Evolutionary conservation across 306 rosid species (phyloP).

Genomic region (Corylus avellana): DNA sequence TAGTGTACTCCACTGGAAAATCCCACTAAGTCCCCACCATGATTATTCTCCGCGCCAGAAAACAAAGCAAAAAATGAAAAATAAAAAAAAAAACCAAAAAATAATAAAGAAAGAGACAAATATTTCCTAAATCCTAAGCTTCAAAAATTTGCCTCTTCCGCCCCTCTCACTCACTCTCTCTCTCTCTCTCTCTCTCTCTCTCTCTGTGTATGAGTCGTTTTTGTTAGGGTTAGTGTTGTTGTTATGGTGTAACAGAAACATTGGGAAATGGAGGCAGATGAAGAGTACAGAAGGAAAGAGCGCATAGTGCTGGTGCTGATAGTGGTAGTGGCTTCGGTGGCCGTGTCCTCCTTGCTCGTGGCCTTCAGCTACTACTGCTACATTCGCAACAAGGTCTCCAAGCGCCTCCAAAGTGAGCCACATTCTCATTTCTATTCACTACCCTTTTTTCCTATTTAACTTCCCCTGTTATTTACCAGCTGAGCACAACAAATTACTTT

Average conservation of each 20-base stretch:
- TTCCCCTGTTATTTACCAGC: neutral
- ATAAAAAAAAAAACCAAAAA: no score
- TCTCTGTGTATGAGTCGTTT: slow-evolving; percentile 12
- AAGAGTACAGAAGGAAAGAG: slow-evolving; percentile 58
- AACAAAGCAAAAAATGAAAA: slow-evolving; percentile 17
- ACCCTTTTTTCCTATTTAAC: neutral
- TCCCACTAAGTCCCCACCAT: neutral
- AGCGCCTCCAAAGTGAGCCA: slow-evolving; percentile 59
- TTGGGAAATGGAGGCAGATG: slow-evolving; percentile 60
- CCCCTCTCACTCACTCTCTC: neutral
- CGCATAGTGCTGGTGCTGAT: slow-evolving; percentile 53
- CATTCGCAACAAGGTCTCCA: slow-evolving; percentile 71
- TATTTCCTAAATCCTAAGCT: slow-evolving; percentile 32
- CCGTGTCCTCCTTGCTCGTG: slow-evolving; percentile 67
- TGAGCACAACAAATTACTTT: neutral
- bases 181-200: slow-evolving; percentile 6
- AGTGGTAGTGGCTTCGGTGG: slow-evolving; percentile 66
- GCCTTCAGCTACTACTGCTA: slow-evolving; percentile 89
- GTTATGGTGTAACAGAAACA: neutral
- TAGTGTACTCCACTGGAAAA: slow-evolving; percentile 26
- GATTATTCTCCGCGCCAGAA: slow-evolving; percentile 50
- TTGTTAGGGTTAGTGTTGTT: slow-evolving; percentile 24
- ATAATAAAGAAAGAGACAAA: slow-evolving; percentile 10
- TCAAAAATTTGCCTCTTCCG: slow-evolving; percentile 14
- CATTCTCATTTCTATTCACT: neutral